Percentiles rank a stretch among this genome's conserved stretches.
Evolutionary conservation across 2,329 filamentous ascomycete genomes (phyloP).

Genomic region (Metarhizium guizhouense): DNA sequence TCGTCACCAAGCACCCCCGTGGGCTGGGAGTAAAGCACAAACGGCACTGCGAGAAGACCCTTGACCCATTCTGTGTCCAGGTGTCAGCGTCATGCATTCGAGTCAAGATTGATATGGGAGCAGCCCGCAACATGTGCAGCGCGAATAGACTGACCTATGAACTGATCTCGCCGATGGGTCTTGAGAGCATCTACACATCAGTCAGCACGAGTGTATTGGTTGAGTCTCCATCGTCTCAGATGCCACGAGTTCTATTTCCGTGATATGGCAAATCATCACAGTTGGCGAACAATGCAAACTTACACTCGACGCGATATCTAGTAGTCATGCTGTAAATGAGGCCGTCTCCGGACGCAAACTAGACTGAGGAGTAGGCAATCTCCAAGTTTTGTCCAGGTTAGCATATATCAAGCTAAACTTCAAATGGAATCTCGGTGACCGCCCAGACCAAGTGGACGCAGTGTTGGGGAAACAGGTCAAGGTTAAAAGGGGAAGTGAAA

Average conservation of each 20-base stretch:
- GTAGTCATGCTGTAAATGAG: slow-evolving; percentile 41
- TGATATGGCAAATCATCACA: no score
- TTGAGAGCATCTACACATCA: slow-evolving; percentile 48
- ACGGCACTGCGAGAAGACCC: slow-evolving; percentile 84
- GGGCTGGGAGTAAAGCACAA: slow-evolving; percentile 92
- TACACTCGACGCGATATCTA: slow-evolving; percentile 66
- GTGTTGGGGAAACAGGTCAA: neutral
- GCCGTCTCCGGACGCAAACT: neutral
- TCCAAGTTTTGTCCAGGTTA: no score
- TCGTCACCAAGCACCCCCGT: slow-evolving; percentile 73
- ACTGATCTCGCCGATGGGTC: slow-evolving; percentile 84
- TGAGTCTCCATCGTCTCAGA: no score
- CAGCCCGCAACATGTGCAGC: no score
- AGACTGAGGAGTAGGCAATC: no score
- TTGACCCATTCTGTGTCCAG: slow-evolving; percentile 82
- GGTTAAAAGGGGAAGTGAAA: neutral
- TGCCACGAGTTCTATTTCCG: no score
- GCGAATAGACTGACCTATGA: slow-evolving; percentile 53
- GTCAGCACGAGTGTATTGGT: no score
- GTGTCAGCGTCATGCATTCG: neutral
- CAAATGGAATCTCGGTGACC: neutral
- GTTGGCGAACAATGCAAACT: slow-evolving; percentile 20
- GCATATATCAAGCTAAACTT: neutral
- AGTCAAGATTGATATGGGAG: neutral
- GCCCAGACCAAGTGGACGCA: no score